Conservation (phyloP, 768 basidiomycete genomes). For the Lyophyllum atratum region DNA sequence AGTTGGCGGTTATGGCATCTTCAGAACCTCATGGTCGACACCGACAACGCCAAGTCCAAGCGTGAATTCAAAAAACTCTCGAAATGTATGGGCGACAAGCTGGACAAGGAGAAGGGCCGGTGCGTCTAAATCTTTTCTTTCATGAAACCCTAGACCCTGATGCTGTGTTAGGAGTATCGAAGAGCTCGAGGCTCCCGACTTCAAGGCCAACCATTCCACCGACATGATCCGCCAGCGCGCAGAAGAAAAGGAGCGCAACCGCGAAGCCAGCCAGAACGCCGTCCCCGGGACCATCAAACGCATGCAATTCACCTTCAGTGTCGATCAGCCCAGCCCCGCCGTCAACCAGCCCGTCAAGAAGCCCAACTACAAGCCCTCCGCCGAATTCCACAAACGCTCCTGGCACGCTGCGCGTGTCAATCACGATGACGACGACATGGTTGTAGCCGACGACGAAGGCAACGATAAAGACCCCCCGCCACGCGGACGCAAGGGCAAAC, state of each 20-base stretch:
- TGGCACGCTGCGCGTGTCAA: constrained; percentile 35
- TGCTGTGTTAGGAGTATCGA: constrained; percentile 66
- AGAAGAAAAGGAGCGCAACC: constrained; percentile 77
- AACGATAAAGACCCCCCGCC: constrained; percentile 40
- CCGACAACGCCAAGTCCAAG: constrained; percentile 86
- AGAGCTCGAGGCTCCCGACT: constrained; percentile 83
- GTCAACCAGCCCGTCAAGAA: constrained; percentile 55
- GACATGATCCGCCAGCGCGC: constrained; percentile 83
- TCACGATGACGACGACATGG: constrained; percentile 20
- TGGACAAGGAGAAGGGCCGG: constrained; percentile 93
- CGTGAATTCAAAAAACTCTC: constrained; percentile 90
- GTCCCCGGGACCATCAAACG: constrained; percentile 77
- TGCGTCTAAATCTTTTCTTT: constrained; percentile 39
- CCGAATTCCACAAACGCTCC: constrained; percentile 58
- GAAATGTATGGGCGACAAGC: constrained; percentile 87
- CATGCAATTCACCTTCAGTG: constrained; percentile 89
- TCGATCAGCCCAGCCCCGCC: constrained; percentile 65
- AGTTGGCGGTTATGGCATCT: constrained; percentile 93
- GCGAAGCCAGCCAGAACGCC: constrained; percentile 65
- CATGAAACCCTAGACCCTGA: constrained; percentile 35
- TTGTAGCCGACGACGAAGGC: constrained; percentile 25
- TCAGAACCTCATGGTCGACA: constrained; percentile 88
- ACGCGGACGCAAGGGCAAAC: constrained; percentile 21
- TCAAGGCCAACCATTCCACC: constrained; percentile 75
- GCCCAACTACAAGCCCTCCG: constrained; percentile 66